Conservation (phyloP, 768 basidiomycete genomes). For the Leucosporidium yakuticum region DNA sequence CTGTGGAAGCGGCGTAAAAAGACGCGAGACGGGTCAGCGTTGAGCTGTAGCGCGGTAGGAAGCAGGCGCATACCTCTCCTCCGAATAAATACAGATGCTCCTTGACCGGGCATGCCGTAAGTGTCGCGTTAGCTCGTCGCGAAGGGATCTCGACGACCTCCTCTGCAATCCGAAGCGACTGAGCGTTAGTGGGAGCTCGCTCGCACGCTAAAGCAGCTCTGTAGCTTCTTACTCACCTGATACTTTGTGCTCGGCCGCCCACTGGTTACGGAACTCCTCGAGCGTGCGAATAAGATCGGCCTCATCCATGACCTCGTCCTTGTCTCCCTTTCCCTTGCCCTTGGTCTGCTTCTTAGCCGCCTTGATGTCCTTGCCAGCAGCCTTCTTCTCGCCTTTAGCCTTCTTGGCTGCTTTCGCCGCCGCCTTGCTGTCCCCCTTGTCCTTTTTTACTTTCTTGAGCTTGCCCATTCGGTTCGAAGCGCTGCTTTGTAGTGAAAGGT, state of each 20-base stretch:
- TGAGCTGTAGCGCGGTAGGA: neutral
- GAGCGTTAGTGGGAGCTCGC: conserved; percentile 6
- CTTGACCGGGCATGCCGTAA: conserved; percentile 68
- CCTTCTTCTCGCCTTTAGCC: conserved; percentile 53
- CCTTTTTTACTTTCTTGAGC: conserved; percentile 24
- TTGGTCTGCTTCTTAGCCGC: conserved; percentile 45
- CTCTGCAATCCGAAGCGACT: conserved; percentile 70
- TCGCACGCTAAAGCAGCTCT: neutral
- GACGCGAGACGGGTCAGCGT: conserved; percentile 44
- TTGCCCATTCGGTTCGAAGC: conserved; percentile 9
- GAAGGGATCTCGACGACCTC: conserved; percentile 80
- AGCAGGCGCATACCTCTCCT: neutral
- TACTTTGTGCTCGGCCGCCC: conserved; percentile 58
- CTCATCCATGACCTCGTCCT: conserved; percentile 55
- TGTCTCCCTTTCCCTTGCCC: conserved; percentile 39
- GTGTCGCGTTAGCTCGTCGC: conserved; percentile 72
- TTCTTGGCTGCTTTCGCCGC: conserved; percentile 56
- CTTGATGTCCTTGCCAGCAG: conserved; percentile 53
- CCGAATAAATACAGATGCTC: conserved; percentile 59
- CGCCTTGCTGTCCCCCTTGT: conserved; percentile 42
- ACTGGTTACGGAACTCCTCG: conserved; percentile 62
- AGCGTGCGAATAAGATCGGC: conserved; percentile 74
- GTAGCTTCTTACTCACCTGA: conserved; percentile 13
- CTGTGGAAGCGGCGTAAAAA: no score
- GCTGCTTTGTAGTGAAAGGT: no score